A percentile compares a stretch with the other conserved stretches of the same genome.
Evolutionary conservation across 495 filamentous ascomycete genomes (phyloP).

Genomic region (Penicillium turbatum): DNA sequence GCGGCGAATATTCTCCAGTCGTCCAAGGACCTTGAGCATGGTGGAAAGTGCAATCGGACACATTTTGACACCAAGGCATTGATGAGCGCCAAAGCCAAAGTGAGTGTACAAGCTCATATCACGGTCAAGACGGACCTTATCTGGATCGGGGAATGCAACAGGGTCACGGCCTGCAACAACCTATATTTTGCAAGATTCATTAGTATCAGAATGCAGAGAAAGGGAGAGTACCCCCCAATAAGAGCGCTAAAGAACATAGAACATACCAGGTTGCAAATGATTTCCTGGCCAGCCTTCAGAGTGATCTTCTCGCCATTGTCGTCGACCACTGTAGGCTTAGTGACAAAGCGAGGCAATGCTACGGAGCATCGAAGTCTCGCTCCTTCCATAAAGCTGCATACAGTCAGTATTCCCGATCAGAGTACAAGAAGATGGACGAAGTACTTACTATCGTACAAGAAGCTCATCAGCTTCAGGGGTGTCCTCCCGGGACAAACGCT

Average conservation of each 20-base stretch:
- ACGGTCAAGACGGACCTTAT: slow-evolving; percentile 58
- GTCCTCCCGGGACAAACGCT: slow-evolving; percentile 47
- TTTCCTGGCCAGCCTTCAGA: slow-evolving; percentile 43
- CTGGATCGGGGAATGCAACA: slow-evolving; percentile 60
- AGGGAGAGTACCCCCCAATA: too few relatives aligned
- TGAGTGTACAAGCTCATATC: slow-evolving; percentile 61
- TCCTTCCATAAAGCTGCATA: slow-evolving; percentile 54
- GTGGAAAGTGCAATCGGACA: slow-evolving; percentile 57
- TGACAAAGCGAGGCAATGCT: slow-evolving; percentile 47
- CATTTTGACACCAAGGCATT: slow-evolving; percentile 53
- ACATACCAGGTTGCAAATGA: slow-evolving; percentile 48
- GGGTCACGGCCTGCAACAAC: slow-evolving; percentile 53
- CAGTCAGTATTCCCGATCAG: slow-evolving; percentile 12
- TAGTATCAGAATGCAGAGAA: neutral
- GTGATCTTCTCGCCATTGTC: slow-evolving; percentile 40
- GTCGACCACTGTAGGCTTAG: slow-evolving; percentile 35
- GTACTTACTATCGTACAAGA: slow-evolving; percentile 43
- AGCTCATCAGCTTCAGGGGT: slow-evolving; percentile 44
- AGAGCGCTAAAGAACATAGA: neutral
- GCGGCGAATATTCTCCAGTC: slow-evolving; percentile 54
- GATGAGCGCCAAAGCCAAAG: slow-evolving; percentile 57
- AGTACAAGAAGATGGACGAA: neutral
- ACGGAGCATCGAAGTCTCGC: slow-evolving; percentile 54
- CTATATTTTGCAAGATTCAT: slow-evolving; percentile 13
- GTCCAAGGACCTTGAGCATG: slow-evolving; percentile 54